A percentile compares a stretch with the other conserved stretches of the same genome.
These are phyloP conservation scores for Ephemerocybe angulata DNA, from an alignment of 768 basidiomycete genomes.

Conservation along the genomic window DNA sequence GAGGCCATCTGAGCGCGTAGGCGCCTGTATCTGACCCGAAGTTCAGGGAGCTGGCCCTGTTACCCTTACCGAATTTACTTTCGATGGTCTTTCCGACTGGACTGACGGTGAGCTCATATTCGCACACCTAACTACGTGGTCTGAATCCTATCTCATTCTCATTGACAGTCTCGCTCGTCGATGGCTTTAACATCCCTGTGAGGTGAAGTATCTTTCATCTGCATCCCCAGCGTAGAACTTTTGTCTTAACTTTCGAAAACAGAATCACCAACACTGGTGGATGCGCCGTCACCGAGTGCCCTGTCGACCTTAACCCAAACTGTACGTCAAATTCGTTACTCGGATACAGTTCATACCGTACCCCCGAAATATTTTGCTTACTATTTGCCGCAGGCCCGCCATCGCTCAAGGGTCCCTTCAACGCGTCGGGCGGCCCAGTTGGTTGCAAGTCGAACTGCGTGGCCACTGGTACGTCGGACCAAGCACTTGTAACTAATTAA, in stretches of 20 bases:
- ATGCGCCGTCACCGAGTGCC: too few species aligned
- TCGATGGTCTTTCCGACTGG: slow-evolving; percentile 53
- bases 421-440: slow-evolving; percentile 48
- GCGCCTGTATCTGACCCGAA: not conserved
- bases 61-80: slow-evolving; percentile 62
- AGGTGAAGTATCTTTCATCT: too few species aligned
- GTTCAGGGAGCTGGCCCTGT: slow-evolving; percentile 61
- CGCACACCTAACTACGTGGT: not conserved
- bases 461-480: slow-evolving; percentile 41
- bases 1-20: too few species aligned
- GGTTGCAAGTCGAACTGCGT: slow-evolving; percentile 61
- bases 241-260: too few species aligned
- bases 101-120: slow-evolving; percentile 47
- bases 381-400: slow-evolving; percentile 39
- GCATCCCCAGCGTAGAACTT: too few species aligned
- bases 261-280: slow-evolving; percentile 51
- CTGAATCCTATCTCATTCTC: not conserved
- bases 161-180: slow-evolving; percentile 57
- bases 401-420: slow-evolving; percentile 48
- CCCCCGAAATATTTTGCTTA: not conserved
- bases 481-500: slow-evolving; percentile 10
- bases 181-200: slow-evolving; percentile 63
- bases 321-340: slow-evolving; percentile 40
- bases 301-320: slow-evolving; percentile 57
- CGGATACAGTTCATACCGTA: not conserved